These are phyloP conservation scores for Stentor roeselii DNA, from an alignment of 73 alveolate species.

Conservation along the genomic window DNA sequence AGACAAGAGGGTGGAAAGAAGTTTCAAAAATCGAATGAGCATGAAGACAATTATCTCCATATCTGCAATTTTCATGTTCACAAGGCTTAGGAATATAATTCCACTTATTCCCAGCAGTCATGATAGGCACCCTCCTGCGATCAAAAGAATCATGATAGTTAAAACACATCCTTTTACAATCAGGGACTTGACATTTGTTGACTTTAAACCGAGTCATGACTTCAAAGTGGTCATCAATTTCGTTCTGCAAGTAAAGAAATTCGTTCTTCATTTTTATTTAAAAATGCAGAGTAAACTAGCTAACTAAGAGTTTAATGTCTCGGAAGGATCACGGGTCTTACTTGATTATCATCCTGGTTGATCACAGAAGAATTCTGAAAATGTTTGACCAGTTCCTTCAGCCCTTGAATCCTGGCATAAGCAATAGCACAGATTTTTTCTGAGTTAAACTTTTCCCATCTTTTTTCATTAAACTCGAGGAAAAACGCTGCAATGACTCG, in stretches of 20 bases:
- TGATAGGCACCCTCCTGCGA: too few species aligned
- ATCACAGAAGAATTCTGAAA: not conserved
- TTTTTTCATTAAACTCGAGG: slow-evolving; percentile 78
- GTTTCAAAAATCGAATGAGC: not conserved
- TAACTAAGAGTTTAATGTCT: too few species aligned
- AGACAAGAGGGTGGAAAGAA: not conserved
- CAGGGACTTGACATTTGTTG: too few species aligned
- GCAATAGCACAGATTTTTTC: slow-evolving; percentile 42
- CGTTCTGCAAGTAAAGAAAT: too few species aligned
- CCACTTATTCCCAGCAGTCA: too few species aligned
- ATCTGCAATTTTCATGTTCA: not conserved
- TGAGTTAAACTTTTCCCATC: slow-evolving; percentile 84
- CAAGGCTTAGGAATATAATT: not conserved
- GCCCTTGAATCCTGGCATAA: not conserved
- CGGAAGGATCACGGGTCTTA: not conserved
- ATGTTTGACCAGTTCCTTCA: not conserved
- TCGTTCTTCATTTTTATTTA: too few species aligned
- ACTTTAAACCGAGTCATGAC: too few species aligned
- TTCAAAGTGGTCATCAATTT: too few species aligned
- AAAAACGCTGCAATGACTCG: slow-evolving; percentile 69
- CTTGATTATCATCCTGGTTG: not conserved
- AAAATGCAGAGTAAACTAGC: too few species aligned
- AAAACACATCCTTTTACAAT: too few species aligned
- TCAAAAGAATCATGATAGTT: too few species aligned
- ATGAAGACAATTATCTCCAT: not conserved